Conservation (phyloP, 1,284 basidiomycete species). For the Takashimella koratensis region DNA sequence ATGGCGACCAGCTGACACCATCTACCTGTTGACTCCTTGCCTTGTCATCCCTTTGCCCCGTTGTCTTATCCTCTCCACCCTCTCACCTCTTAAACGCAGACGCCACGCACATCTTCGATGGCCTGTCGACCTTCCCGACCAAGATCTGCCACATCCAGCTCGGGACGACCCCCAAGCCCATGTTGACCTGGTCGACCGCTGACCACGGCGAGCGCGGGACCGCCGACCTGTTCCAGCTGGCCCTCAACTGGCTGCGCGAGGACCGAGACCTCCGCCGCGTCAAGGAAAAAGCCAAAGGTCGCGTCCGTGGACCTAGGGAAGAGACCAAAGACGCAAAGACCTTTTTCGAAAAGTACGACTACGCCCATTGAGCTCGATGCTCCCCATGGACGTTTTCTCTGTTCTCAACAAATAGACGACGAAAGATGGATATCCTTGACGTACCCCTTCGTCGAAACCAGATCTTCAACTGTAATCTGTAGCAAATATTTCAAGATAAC, state of each 20-base stretch:
- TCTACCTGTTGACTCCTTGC: too few species aligned
- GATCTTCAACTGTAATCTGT: background rate
- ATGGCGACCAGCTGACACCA: too few species aligned
- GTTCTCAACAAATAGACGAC: too few species aligned
- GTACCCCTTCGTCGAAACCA: background rate
- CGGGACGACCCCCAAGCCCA: conserved; percentile 61
- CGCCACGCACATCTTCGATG: conserved; percentile 95
- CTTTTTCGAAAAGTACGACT: conserved; percentile 78
- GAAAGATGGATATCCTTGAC: too few species aligned
- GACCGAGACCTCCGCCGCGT: conserved; percentile 64
- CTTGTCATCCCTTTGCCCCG: background rate
- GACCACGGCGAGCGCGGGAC: background rate
- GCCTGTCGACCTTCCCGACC: conserved; percentile 78
- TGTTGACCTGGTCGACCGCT: conserved; percentile 63
- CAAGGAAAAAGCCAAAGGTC: conserved; percentile 57
- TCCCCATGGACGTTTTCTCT: too few species aligned
- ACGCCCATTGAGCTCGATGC: conserved; percentile 17
- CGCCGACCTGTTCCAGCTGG: conserved; percentile 63
- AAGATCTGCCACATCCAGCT: conserved; percentile 85
- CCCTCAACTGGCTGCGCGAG: conserved; percentile 77
- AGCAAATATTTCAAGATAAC: background rate
- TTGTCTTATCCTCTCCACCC: background rate
- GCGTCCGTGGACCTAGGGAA: conserved; percentile 65
- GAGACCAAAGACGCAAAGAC: conserved; percentile 72
- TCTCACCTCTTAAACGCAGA: conserved; percentile 71